phyloP scores from a whole-genome alignment of 257 asterid genomes.

The Marsdenia floribunda region DNA sequence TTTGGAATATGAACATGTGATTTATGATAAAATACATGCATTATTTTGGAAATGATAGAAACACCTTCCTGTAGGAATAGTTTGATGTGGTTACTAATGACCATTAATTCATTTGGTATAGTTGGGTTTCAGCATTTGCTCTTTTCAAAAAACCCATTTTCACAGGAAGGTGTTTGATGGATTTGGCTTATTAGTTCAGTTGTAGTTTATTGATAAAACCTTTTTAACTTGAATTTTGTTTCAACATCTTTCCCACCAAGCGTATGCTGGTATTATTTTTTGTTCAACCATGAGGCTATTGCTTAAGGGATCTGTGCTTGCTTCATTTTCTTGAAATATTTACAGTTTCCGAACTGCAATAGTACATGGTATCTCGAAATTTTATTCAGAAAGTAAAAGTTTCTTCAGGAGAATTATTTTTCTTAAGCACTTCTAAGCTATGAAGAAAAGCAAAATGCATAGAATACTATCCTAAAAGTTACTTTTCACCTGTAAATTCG shows the following conservation, averaged over 20 bases:
- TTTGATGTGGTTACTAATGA: not conserved
- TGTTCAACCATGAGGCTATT: not conserved
- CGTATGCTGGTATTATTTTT: not conserved
- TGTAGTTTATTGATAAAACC: not conserved
- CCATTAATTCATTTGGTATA: not conserved
- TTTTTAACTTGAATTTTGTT: no score
- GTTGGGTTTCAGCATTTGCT: no score
- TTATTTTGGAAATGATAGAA: no score
- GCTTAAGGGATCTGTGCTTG: not conserved
- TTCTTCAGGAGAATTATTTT: not conserved
- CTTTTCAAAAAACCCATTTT: no score
- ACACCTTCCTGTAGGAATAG: no score
- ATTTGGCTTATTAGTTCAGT: not conserved
- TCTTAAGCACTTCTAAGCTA: not conserved
- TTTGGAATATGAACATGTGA: not conserved
- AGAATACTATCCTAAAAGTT: not conserved
- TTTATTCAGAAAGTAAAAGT: no score
- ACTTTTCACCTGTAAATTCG: not conserved
- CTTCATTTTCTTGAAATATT: not conserved
- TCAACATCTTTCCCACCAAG: not conserved
- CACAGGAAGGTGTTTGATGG: not conserved
- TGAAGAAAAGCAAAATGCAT: no score
- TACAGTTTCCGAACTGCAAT: not conserved
- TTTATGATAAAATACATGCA: not conserved
- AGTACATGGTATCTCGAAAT: no score